These are phyloP conservation scores for Meyerozyma athensensis DNA, from an alignment of 1,139 yeast genomes.

Conservation along the genomic window DNA sequence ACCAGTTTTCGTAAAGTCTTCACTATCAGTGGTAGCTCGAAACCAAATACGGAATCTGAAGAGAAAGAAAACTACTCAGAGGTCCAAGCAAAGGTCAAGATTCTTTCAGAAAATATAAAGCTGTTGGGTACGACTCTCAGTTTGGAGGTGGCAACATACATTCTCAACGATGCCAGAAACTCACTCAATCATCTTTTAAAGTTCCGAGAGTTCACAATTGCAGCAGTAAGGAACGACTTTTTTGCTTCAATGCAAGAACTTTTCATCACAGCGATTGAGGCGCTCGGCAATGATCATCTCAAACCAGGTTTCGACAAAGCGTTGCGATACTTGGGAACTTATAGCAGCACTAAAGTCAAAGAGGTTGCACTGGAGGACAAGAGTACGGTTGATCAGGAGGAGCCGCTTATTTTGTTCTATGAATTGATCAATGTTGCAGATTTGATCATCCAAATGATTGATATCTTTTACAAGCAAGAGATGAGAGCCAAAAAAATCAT, in stretches of 20 bases:
- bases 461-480: conserved; percentile 86
- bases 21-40: conserved; percentile 30
- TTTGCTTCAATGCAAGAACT: conserved; percentile 46
- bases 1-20: conserved; percentile 62
- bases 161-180: conserved; percentile 35
- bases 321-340: conserved; percentile 58
- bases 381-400: conserved; percentile 17
- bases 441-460: conserved; percentile 85
- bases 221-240: conserved; percentile 27
- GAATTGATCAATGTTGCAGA: conserved; percentile 93
- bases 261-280: conserved; percentile 60
- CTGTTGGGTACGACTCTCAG: conserved; percentile 37
- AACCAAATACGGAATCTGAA: conserved; percentile 12
- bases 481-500: conserved; percentile 58
- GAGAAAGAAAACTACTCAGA: conserved; percentile 29
- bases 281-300: conserved; percentile 69
- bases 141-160: conserved; percentile 35
- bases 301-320: conserved; percentile 83
- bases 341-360: conserved; percentile 30
- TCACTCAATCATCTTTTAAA: conserved; percentile 30
- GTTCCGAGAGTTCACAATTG: conserved; percentile 32
- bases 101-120: conserved; percentile 40
- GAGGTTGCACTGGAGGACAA: background rate
- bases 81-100: conserved; percentile 41
- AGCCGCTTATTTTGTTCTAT: conserved; percentile 81